Base-by-base conservation (phyloP, 2,329 filamentous ascomycete species). In the Penicillium rolfsii region DNA sequence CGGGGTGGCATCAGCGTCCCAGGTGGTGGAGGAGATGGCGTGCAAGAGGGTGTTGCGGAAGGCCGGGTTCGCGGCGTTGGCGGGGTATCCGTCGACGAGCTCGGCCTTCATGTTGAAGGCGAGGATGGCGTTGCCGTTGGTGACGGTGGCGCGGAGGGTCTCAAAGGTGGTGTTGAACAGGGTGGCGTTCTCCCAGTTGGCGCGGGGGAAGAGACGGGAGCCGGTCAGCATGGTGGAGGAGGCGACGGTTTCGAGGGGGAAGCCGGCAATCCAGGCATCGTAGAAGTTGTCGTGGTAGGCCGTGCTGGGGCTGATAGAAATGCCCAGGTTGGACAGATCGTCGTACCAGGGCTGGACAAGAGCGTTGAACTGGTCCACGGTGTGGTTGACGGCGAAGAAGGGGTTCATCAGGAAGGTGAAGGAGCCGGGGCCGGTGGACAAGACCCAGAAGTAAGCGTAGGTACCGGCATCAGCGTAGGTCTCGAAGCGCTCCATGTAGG, bases 191-290 rank as follows among this genome's bases (percentile, higher is more conserved):
- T 69, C 69, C 68, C 70, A 78, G 61, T 77, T 77, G 16, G 60
- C 63, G 30, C 69, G 66, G 2, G 76, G 76, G 59, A 78, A 74
- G 6, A 78, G 74, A 26, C 76, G 75, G 5, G 70, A 73, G 30
- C 66, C 66, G 2, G 71, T 72, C 58, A 66, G 64, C 67, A 68
- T 64, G 45, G 52, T 52, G 3, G 66, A 62, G 1, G 60, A 61
- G 12, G 60, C 69, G 36, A 67, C 71, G 2, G 52, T 61, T 53
- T 68, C 70, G 9, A 73, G 67, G 0, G 72, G 70, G 64, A 73
- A 74, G 8, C 67, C 70, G 11, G 64, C 67, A 1, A 53, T 46
- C 71, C 71, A 74, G 40, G 62, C 72, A 28, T 65, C 66, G 60
- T 72, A 66, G 62, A 70, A 74, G 59, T 66, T 68, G 46, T 70